Base-by-base conservation (phyloP, 352 stramenopile genomes). In the Thraustotheca clavata region DNA sequence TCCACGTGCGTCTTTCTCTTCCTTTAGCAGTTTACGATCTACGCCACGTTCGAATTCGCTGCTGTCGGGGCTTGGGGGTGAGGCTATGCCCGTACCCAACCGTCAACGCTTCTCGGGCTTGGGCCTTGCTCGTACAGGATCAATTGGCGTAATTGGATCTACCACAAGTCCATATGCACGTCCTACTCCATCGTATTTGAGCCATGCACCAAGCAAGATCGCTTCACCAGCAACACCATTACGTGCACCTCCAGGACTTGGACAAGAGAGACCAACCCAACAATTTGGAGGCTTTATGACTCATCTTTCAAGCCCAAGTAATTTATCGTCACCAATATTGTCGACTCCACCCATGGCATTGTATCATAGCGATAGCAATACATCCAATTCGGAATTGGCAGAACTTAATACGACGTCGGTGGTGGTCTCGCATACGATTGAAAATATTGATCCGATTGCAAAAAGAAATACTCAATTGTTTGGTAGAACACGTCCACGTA, bases 341-440 rank as follows among this genome's bases (percentile, higher is more conserved):
- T 49, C 46, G 35, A 22, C 33, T 20, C 57, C 57, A 2, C 38
- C 38, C 9, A 31, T 38, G 38, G 33, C 38, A 26, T n/a, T 27
- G 22, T 54, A 14, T 8, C 16, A 40, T 4, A 62, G 22, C 20
- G 27, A 39, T 24, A 24, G 12, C 38, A 55, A 52, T 31, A 52
- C 43, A 31, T 65, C 57, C 12, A 87, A 87, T 46, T 71, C 67
- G 2, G 73, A 79, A 24, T 65, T 89, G 18, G 76, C 79, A 0
- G 79, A 89, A 61, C 65, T 90, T 14, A 93, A 91, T 39, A 77
- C 81, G 11, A 76, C 79, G 31, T 93, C 81, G 4, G 60, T 87
- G 31, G 77, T 71, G 55, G 71, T 91, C 6, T 32, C 27, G 11
- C 57, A 65, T 38, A 48, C 50, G 27, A 29, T 1, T 14, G 39